phyloP scores from a whole-genome alignment of 2,329 filamentous ascomycete species.

The Hymenoscyphus fraxineus region DNA sequence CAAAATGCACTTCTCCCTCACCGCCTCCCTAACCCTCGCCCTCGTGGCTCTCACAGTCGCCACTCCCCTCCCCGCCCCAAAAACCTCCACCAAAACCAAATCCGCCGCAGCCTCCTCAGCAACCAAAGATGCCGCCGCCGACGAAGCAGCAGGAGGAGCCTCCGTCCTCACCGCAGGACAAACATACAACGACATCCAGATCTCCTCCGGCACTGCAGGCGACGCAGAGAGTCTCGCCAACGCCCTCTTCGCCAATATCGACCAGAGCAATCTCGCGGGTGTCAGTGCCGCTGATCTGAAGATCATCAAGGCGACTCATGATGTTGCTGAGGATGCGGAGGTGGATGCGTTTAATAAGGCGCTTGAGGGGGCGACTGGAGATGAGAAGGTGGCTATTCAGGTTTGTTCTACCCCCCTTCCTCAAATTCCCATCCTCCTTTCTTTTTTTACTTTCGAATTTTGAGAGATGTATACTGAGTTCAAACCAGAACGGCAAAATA shows the following conservation, averaged over 20 bases:
- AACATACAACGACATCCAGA: constrained; percentile 45
- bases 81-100: constrained; percentile 16
- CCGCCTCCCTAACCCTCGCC: constrained; percentile 27
- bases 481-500: constrained; percentile 48
- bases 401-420: constrained; percentile 24
- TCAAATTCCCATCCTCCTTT: not conserved
- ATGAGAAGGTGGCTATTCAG: constrained; percentile 46
- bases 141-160: constrained; percentile 17
- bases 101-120: constrained; percentile 14
- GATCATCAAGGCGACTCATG: constrained; percentile 48
- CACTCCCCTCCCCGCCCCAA: constrained; percentile 27
- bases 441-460: not conserved
- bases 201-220: constrained; percentile 45
- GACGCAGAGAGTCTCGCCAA: constrained; percentile 44
- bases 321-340: constrained; percentile 52
- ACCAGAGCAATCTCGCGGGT: constrained; percentile 41
- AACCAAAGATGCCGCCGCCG: not conserved
- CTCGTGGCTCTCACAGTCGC: constrained; percentile 30
- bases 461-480: not conserved
- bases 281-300: constrained; percentile 46
- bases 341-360: constrained; percentile 51
- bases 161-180: constrained; percentile 35
- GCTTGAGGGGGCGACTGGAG: constrained; percentile 45
- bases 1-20: constrained; percentile 37
- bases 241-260: constrained; percentile 38